phyloP scores from a whole-genome alignment of 1,139 yeast genomes.

The Taphrina flavorubra region DNA sequence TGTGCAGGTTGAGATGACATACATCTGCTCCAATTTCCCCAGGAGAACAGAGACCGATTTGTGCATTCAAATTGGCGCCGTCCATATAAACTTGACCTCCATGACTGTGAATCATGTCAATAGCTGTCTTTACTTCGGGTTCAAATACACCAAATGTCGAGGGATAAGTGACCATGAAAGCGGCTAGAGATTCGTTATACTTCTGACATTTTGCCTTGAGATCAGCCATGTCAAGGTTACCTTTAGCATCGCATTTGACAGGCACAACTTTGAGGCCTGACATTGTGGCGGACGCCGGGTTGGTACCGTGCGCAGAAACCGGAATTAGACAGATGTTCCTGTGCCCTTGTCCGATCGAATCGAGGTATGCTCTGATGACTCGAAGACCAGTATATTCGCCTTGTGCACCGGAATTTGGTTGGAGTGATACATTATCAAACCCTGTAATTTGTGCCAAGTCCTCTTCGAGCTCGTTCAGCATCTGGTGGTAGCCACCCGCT shows the following conservation, averaged over 20 bases:
- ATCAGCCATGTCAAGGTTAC: slow-evolving; percentile 83
- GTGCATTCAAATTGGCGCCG: slow-evolving; percentile 99
- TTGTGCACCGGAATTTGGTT: slow-evolving; percentile 98
- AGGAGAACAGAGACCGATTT: slow-evolving; percentile 95
- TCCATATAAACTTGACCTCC: slow-evolving; percentile 98
- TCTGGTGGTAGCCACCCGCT: slow-evolving; percentile 79
- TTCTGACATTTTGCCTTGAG: slow-evolving; percentile 73
- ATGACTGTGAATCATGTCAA: slow-evolving; percentile 75
- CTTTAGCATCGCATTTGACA: slow-evolving; percentile 81
- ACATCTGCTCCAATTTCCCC: slow-evolving; percentile 99
- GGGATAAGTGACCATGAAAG: slow-evolving; percentile 95
- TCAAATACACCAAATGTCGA: slow-evolving; percentile 96
- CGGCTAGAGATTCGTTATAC: slow-evolving; percentile 74
- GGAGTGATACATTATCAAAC: slow-evolving; percentile 84
- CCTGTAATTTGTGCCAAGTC: slow-evolving; percentile 96
- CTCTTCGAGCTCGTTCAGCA: slow-evolving; percentile 74
- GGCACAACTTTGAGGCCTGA: slow-evolving; percentile 93
- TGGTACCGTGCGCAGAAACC: slow-evolving; percentile 96
- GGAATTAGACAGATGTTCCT: slow-evolving; percentile 93
- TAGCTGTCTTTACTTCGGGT: slow-evolving; percentile 84
- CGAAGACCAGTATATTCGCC: slow-evolving; percentile 96
- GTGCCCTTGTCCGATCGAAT: slow-evolving; percentile 69
- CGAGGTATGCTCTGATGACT: slow-evolving; percentile 79
- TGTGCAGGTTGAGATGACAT: slow-evolving; percentile 93
- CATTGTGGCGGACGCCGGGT: slow-evolving; percentile 98